Evolutionary conservation across 352 stramenopile species (phyloP).

Genomic region (Phytopythium sindhum): DNA sequence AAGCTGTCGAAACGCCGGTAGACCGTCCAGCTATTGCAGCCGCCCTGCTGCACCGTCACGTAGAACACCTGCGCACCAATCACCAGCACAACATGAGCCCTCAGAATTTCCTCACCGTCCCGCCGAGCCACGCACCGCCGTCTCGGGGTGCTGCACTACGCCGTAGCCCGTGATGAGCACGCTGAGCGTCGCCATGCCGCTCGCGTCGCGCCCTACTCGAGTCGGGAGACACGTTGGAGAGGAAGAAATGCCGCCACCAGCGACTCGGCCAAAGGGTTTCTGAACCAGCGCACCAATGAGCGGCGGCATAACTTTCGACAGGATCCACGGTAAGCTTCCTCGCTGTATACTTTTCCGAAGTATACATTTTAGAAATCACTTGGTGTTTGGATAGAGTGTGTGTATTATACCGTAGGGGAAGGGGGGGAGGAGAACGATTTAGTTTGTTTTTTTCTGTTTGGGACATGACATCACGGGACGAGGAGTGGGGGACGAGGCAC

Average conservation of each 20-base stretch:
- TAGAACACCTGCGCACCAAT: conserved; percentile 51
- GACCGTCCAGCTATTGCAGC: conserved; percentile 62
- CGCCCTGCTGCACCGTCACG: conserved; percentile 71
- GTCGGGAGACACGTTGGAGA: too few relatives aligned
- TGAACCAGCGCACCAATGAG: conserved; percentile 8
- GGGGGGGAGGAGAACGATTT: neutral
- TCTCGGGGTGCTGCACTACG: conserved; percentile 48
- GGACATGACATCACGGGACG: neutral
- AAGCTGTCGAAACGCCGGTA: conserved; percentile 77
- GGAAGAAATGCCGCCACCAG: conserved; percentile 8
- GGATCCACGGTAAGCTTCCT: conserved; percentile 1
- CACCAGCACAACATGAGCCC: too few relatives aligned
- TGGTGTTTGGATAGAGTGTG: neutral
- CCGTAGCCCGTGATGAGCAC: conserved; percentile 75
- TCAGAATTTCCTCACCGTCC: too few relatives aligned
- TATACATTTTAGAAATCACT: too few relatives aligned
- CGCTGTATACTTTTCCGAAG: too few relatives aligned
- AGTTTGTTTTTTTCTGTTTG: neutral
- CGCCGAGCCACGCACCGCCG: conserved; percentile 47
- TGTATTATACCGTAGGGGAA: neutral
- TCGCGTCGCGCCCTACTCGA: neutral
- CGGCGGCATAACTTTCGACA: neutral
- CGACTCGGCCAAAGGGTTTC: conserved; percentile 9
- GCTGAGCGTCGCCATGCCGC: conserved; percentile 61
- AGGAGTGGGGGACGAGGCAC: neutral